Conservation (phyloP, 2,329 filamentous ascomycete genomes). For the Diplodia mutila region DNA sequence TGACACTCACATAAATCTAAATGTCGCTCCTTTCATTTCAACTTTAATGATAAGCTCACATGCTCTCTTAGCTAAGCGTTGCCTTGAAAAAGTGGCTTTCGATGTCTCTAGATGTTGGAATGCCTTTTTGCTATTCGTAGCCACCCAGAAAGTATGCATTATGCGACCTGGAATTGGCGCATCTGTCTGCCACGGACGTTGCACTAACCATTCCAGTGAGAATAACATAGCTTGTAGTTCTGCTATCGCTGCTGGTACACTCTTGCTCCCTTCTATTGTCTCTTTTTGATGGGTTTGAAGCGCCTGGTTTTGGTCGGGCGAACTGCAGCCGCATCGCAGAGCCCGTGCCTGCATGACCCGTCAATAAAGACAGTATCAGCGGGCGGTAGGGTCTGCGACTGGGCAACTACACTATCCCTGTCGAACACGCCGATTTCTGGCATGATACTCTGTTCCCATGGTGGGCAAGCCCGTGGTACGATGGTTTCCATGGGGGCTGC, state of each 20-base stretch:
- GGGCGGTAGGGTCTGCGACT: neutral
- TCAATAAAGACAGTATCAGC: constrained; percentile 1
- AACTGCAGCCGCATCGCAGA: neutral
- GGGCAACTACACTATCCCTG: neutral
- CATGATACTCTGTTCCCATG: neutral
- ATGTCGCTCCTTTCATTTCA: neutral
- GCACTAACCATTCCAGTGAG: neutral
- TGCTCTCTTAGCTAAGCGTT: neutral
- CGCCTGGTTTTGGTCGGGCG: neutral
- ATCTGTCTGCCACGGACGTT: neutral
- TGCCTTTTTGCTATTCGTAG: neutral
- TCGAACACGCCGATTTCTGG: neutral
- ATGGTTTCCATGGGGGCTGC: constrained; percentile 2
- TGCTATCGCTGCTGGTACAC: neutral
- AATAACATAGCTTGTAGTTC: neutral
- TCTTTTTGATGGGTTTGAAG: neutral
- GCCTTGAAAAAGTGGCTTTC: neutral
- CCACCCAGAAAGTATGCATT: neutral
- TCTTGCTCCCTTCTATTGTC: neutral
- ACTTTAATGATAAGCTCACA: neutral
- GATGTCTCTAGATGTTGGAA: neutral
- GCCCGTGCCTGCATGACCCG: constrained; percentile 2
- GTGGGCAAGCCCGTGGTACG: neutral
- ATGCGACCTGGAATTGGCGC: neutral
- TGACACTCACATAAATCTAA: neutral